phyloP scores from a whole-genome alignment of 2,329 filamentous ascomycete genomes.

The Microdochium bolleyi region DNA sequence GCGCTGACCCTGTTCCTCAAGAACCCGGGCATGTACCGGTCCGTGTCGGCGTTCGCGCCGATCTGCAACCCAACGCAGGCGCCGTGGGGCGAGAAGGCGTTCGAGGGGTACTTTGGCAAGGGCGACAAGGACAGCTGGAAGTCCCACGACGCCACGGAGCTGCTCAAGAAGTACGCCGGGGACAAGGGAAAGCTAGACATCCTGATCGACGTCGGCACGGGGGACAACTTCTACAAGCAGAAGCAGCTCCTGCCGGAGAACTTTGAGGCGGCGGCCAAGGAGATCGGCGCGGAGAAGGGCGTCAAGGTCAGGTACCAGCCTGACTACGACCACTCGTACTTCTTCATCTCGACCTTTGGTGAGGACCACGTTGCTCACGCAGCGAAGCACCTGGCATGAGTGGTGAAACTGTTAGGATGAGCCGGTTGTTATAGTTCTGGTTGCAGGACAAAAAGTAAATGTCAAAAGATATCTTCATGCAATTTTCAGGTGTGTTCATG shows the following conservation, averaged over 20 bases:
- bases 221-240: conserved; percentile 95
- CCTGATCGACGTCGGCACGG: conserved; percentile 87
- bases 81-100: conserved; percentile 95
- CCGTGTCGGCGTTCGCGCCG: conserved; percentile 83
- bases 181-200: conserved; percentile 57
- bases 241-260: conserved; percentile 91
- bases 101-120: conserved; percentile 79
- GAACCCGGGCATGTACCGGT: conserved; percentile 84
- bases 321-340: conserved; percentile 97
- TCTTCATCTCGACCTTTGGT: conserved; percentile 85
- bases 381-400: conserved; percentile 67
- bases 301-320: conserved; percentile 76
- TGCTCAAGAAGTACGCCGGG: conserved; percentile 65
- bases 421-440: too few species aligned
- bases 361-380: conserved; percentile 89
- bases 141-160: conserved; percentile 85
- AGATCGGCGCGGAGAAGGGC: conserved; percentile 58
- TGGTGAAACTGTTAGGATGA: conserved; percentile 8
- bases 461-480: too few species aligned
- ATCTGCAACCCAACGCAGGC: conserved; percentile 80
- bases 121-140: conserved; percentile 69
- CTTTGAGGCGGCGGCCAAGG: conserved; percentile 70
- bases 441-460: too few species aligned
- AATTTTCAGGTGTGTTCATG: too few species aligned
- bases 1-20: conserved; percentile 87